Evolutionary conservation across 192 early-diverging fungal genomes (phyloP).

Genomic region (Backusella australiensis): DNA sequence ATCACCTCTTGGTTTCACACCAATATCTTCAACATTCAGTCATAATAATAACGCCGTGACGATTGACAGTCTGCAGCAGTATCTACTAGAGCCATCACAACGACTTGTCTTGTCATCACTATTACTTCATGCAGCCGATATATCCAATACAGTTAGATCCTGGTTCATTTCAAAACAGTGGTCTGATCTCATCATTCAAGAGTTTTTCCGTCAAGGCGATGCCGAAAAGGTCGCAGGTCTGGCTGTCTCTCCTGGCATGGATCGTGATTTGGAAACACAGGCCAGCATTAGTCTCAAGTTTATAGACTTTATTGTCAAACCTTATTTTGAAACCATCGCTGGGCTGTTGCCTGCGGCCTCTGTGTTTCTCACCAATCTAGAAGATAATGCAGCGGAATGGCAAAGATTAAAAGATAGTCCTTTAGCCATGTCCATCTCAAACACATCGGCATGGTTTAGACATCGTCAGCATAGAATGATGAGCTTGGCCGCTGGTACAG

Average conservation of each 20-base stretch:
- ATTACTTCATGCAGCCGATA: conserved; percentile 84
- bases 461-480: background rate
- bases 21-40: conserved; percentile 30
- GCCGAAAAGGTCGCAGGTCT: conserved; percentile 71
- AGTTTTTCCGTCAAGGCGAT: conserved; percentile 89
- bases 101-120: conserved; percentile 61
- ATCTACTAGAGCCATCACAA: conserved; percentile 32
- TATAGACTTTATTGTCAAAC: conserved; percentile 78
- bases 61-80: background rate
- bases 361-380: conserved; percentile 52
- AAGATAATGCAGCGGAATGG: conserved; percentile 57
- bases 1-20: conserved; percentile 20
- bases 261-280: conserved; percentile 68
- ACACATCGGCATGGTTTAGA: background rate
- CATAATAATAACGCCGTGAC: background rate
- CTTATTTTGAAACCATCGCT: conserved; percentile 79
- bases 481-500: background rate
- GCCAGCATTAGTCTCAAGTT: conserved; percentile 78
- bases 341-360: conserved; percentile 66
- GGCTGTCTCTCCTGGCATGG: conserved; percentile 88
- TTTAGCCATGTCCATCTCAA: background rate
- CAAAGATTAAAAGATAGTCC: conserved; percentile 34
- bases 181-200: conserved; percentile 83
- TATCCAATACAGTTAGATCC: conserved; percentile 84
- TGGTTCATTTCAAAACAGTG: conserved; percentile 85